phyloP scores from a whole-genome alignment of 1,284 basidiomycete species.

The Cystobasidium pallidum region DNA sequence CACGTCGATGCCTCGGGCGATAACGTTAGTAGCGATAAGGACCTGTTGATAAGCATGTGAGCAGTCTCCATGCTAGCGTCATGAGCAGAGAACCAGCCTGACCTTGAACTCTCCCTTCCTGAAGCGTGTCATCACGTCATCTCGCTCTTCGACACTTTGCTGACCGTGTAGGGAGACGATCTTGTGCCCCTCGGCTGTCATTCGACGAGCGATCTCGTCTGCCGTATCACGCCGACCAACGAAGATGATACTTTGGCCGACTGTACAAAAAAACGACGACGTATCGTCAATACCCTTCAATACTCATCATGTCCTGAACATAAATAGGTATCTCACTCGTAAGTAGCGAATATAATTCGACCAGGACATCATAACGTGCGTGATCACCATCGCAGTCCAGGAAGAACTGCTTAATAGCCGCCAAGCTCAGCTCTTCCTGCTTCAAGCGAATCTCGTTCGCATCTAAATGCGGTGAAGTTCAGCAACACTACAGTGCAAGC shows the following conservation, averaged over 20 bases:
- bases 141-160: conserved; percentile 85
- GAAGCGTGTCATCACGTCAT: conserved; percentile 91
- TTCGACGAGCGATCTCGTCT: conserved; percentile 85
- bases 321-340: conserved; percentile 98
- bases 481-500: background rate
- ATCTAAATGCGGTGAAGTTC: conserved; percentile 53
- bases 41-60: conserved; percentile 55
- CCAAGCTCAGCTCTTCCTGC: conserved; percentile 90
- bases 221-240: conserved; percentile 82
- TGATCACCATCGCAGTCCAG: conserved; percentile 74
- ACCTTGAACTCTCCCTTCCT: conserved; percentile 92
- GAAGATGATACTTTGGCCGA: conserved; percentile 50
- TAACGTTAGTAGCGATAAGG: conserved; percentile 97
- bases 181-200: conserved; percentile 92
- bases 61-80: background rate
- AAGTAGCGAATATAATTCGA: conserved; percentile 84
- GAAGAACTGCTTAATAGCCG: conserved; percentile 96
- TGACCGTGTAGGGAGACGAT: conserved; percentile 95
- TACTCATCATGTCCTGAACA: conserved; percentile 65
- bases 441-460: conserved; percentile 97
- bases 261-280: conserved; percentile 2
- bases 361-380: conserved; percentile 94
- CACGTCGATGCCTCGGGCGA: conserved; percentile 98
- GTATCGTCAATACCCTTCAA: background rate
- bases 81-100: background rate